A percentile compares a stretch with the other conserved stretches of the same genome.
These are phyloP conservation scores for Alisma plantagoaquatica DNA, from an alignment of 106 monocot genomes.

Conservation along the genomic window DNA sequence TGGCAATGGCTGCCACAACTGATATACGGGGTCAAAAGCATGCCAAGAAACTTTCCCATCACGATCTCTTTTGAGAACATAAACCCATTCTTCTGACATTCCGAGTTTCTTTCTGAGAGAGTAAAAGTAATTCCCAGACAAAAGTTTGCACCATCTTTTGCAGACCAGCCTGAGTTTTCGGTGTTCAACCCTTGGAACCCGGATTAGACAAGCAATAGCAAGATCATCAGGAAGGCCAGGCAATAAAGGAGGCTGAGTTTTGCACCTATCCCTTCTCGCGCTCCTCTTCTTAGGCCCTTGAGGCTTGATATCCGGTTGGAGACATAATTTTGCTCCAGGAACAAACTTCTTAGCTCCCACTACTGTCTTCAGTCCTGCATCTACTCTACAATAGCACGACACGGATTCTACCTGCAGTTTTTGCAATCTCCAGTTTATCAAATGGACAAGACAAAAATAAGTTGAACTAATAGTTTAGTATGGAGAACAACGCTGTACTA, in stretches of 20 bases:
- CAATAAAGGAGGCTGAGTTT: slow-evolving; percentile 3
- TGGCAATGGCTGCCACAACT: slow-evolving; percentile 15
- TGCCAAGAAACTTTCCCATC: slow-evolving; percentile 20
- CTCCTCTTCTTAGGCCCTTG: slow-evolving; percentile 8
- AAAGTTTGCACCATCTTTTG: slow-evolving; percentile 13
- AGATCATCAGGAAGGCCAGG: slow-evolving; percentile 24
- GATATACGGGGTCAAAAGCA: slow-evolving; percentile 19
- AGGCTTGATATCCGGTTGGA: slow-evolving; percentile 21
- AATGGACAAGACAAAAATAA: not conserved
- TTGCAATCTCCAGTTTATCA: too few relatives aligned
- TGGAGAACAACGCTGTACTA: not conserved
- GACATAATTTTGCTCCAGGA: slow-evolving; percentile 17
- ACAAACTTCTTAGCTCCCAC: slow-evolving; percentile 22
- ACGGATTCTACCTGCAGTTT: slow-evolving; percentile 17
- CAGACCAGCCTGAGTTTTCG: slow-evolving; percentile 20
- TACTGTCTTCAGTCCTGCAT: slow-evolving; percentile 19
- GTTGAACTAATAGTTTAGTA: not conserved
- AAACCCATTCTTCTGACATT: slow-evolving; percentile 20
- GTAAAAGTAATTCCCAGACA: slow-evolving; percentile 18
- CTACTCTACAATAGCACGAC: slow-evolving; percentile 21
- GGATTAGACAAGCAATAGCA: slow-evolving; percentile 15
- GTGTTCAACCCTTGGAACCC: slow-evolving; percentile 17
- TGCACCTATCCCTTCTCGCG: slow-evolving; percentile 2
- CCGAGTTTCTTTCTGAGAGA: slow-evolving; percentile 15
- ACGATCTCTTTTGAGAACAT: slow-evolving; percentile 16